A percentile compares a stretch with the other conserved stretches of the same genome.
Evolutionary conservation across 345 rosid genomes (phyloP).

Genomic region (Syzygium aqueum): DNA sequence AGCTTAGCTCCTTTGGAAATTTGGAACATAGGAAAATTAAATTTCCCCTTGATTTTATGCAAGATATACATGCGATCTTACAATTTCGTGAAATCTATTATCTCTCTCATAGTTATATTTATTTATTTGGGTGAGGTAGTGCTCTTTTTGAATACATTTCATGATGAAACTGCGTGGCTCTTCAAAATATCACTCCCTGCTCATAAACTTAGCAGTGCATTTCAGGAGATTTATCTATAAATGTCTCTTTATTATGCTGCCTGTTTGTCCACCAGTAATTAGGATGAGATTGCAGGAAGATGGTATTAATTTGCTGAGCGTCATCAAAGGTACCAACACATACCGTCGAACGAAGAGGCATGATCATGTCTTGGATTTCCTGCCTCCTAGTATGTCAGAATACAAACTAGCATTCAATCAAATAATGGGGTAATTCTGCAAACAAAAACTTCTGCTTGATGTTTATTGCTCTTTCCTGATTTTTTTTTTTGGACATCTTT

Average conservation of each 20-base stretch:
- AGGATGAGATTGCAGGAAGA: constrained; percentile 42
- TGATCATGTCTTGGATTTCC: constrained; percentile 44
- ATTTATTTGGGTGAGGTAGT: background rate
- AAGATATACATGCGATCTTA: background rate
- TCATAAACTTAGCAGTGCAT: background rate
- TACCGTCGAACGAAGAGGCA: constrained; percentile 49
- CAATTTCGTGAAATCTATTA: background rate
- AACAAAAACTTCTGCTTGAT: background rate
- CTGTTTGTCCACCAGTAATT: background rate
- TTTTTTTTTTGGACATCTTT: background rate
- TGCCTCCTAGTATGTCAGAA: constrained; percentile 55
- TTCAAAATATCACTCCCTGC: background rate
- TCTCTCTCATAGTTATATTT: background rate
- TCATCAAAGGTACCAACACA: constrained; percentile 50
- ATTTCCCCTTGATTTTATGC: background rate
- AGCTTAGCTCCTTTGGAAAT: background rate
- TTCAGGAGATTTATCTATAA: background rate
- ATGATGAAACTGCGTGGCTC: background rate
- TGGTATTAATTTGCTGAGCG: constrained; percentile 43
- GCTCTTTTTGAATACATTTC: background rate
- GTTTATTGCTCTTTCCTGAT: background rate
- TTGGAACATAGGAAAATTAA: background rate
- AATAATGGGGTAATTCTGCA: constrained; percentile 1
- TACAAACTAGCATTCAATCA: constrained; percentile 3
- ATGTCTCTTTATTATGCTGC: background rate